Conservation (phyloP, 768 basidiomycete species). For the Mycena haematopus region DNA sequence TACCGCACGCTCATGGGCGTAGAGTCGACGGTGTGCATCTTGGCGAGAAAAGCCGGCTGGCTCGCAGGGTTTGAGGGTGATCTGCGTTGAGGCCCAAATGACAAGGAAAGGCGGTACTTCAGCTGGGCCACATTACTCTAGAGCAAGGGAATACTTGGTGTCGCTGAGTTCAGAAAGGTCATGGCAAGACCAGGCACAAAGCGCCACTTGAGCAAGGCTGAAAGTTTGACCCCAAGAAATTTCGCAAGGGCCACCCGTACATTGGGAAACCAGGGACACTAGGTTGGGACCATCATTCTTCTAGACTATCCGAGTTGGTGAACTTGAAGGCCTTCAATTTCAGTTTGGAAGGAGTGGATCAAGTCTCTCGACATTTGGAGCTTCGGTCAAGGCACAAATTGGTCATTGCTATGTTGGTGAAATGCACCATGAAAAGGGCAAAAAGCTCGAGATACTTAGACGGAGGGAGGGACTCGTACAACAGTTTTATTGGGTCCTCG, state of each 20-base stretch:
- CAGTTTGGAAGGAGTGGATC: not conserved
- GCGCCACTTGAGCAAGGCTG: not conserved
- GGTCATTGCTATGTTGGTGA: not conserved
- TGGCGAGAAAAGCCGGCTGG: no score
- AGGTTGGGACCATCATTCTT: conserved; percentile 3
- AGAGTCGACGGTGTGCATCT: no score
- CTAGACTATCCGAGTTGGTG: not conserved
- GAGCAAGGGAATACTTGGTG: not conserved
- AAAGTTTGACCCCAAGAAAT: not conserved
- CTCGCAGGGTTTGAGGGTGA: no score
- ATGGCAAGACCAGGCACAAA: not conserved
- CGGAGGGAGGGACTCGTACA: conserved; percentile 5
- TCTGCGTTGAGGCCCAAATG: no score
- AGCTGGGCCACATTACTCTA: not conserved
- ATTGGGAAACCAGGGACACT: not conserved
- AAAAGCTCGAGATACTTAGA: conserved; percentile 1
- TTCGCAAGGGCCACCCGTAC: not conserved
- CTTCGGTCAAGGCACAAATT: not conserved
- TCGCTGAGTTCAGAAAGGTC: not conserved
- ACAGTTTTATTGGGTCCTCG: conserved; percentile 4
- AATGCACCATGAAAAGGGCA: not conserved
- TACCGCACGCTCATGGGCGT: not conserved
- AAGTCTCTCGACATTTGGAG: not conserved
- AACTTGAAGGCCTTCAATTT: conserved; percentile 2
- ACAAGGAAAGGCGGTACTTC: no score